A percentile compares a stretch with the other conserved stretches of the same genome.
These are phyloP conservation scores for Helotiales sp. DNA, from an alignment of 2,329 filamentous ascomycete species.

Conservation along the genomic window DNA sequence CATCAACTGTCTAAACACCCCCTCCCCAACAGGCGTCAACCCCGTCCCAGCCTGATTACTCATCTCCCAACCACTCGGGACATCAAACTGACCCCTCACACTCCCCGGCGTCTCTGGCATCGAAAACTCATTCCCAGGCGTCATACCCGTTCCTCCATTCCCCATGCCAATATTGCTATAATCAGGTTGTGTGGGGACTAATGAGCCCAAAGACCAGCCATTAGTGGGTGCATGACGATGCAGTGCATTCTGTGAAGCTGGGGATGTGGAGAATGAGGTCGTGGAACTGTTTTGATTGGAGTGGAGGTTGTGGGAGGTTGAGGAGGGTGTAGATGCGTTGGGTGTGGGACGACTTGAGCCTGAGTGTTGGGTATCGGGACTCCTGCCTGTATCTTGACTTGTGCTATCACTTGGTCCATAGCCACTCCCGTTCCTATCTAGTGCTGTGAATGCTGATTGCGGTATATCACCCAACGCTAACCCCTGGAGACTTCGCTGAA, in stretches of 20 bases:
- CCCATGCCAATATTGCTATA: constrained; percentile 23
- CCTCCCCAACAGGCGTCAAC: constrained; percentile 57
- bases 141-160: constrained; percentile 23
- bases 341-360: constrained; percentile 57
- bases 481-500: constrained; percentile 24
- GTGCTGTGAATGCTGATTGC: constrained; percentile 1
- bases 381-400: constrained; percentile 35
- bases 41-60: constrained; percentile 41
- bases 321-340: constrained; percentile 54
- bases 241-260: constrained; percentile 43
- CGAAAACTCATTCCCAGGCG: constrained; percentile 38
- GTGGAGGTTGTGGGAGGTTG: constrained; percentile 33
- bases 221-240: constrained; percentile 26
- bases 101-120: constrained; percentile 41
- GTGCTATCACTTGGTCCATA: constrained; percentile 45
- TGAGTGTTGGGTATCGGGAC: constrained; percentile 27
- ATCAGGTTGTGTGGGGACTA: constrained; percentile 24
- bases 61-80: constrained; percentile 44
- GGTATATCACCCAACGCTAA: constrained; percentile 22
- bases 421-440: constrained; percentile 33
- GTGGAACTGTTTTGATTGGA: constrained; percentile 36
- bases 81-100: constrained; percentile 42
- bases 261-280: constrained; percentile 53
- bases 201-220: constrained; percentile 38
- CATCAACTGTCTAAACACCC: constrained; percentile 57